phyloP scores from a whole-genome alignment of 495 filamentous ascomycete genomes.

The Achaetomiella virescens region DNA sequence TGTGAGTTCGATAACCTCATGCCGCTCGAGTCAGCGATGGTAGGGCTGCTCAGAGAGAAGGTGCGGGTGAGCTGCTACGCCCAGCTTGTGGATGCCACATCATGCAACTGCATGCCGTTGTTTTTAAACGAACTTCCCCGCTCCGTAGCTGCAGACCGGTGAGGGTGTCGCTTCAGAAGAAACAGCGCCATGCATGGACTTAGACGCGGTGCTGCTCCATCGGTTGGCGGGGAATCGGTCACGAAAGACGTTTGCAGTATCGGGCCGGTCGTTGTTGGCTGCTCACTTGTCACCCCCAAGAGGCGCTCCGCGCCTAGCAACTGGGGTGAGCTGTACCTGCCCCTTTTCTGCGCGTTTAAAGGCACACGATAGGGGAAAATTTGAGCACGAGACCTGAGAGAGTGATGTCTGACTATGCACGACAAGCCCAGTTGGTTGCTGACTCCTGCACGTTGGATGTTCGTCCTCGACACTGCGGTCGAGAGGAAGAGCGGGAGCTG shows the following conservation, averaged over 20 bases:
- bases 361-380: background rate
- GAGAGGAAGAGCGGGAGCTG: no score
- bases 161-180: background rate
- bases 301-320: background rate
- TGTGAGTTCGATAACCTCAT: background rate
- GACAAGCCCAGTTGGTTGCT: background rate
- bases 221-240: background rate
- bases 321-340: constrained; percentile 1
- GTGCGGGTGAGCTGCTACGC: background rate
- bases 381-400: background rate
- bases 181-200: background rate
- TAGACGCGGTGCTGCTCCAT: background rate
- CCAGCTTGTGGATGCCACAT: background rate
- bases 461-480: background rate
- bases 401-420: background rate
- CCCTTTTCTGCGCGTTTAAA: constrained; percentile 9
- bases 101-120: background rate
- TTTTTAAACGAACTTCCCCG: background rate
- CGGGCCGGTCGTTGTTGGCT: background rate
- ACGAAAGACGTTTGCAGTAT: background rate
- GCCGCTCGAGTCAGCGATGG: background rate
- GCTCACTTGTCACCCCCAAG: background rate
- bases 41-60: background rate
- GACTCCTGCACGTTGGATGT: background rate
- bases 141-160: background rate